Evolutionary conservation across 352 stramenopile genomes (phyloP).

Genomic region (Peronosclerospora sorghi): DNA sequence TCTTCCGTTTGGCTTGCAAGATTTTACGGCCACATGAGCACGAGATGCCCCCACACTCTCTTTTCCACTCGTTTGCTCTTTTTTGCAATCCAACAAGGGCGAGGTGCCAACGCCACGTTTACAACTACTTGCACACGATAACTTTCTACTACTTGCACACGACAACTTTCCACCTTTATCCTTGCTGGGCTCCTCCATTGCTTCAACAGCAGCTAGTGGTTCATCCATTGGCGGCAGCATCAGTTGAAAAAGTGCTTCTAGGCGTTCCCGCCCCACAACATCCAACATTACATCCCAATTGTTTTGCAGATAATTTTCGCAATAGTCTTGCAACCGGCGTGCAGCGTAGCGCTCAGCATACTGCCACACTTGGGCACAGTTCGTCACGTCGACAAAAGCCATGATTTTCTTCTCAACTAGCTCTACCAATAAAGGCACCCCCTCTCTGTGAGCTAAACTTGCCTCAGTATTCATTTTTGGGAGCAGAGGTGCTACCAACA

Average conservation of each 20-base stretch:
- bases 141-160: constrained; percentile 1
- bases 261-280: constrained; percentile 38
- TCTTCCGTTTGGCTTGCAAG: constrained; percentile 8
- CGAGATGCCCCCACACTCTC: not conserved
- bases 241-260: constrained; percentile 56
- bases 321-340: constrained; percentile 31
- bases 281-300: constrained; percentile 75
- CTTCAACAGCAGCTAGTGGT: not conserved
- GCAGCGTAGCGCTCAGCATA: constrained; percentile 46
- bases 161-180: constrained; percentile 9
- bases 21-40: not conserved
- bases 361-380: constrained; percentile 45
- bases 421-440: constrained; percentile 19
- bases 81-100: not conserved
- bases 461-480: constrained; percentile 13
- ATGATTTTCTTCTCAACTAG: constrained; percentile 41
- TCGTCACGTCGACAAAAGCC: constrained; percentile 43
- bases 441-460: not conserved
- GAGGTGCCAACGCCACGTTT: not conserved
- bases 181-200: constrained; percentile 2
- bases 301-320: constrained; percentile 44
- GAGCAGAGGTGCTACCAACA: constrained; percentile 44
- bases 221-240: constrained; percentile 32
- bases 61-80: not conserved
- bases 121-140: not conserved